Conservation (phyloP, 495 filamentous ascomycete genomes). For the Penicillium flavigenum region DNA sequence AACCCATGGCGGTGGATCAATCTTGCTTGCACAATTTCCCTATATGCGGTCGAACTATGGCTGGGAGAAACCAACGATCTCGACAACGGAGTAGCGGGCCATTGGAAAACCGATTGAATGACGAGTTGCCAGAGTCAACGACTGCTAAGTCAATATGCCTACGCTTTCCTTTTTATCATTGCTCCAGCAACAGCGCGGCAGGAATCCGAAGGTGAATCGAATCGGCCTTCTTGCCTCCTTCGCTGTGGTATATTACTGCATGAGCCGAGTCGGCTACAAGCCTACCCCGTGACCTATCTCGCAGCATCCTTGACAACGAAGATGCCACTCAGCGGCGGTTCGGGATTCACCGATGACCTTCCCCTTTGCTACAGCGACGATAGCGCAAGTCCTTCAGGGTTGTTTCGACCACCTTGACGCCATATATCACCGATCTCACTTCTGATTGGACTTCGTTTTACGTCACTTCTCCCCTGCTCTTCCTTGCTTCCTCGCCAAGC, state of each 20-base stretch:
- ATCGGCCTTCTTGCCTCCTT: neutral
- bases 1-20: slow-evolving; percentile 95
- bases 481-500: neutral
- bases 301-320: neutral
- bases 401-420: neutral
- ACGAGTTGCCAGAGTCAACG: too few species aligned
- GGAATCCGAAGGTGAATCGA: neutral
- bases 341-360: neutral
- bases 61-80: slow-evolving; percentile 72
- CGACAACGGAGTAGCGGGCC: slow-evolving; percentile 65
- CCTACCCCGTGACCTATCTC: neutral
- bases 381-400: neutral
- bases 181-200: neutral
- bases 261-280: neutral
- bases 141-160: neutral
- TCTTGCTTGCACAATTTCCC: slow-evolving; percentile 75
- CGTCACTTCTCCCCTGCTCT: slow-evolving; percentile 1
- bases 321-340: neutral
- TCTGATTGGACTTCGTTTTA: slow-evolving; percentile 3
- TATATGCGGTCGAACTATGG: slow-evolving; percentile 87
- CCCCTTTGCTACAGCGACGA: neutral
- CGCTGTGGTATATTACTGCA: slow-evolving; percentile 3
- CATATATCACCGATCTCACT: slow-evolving; percentile 7
- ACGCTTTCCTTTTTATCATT: neutral
- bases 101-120: slow-evolving; percentile 90